Evolutionary conservation across 345 rosid genomes (phyloP), one percentile per base, ranked within the genome.

Genomic region (Turritis glabra): DNA sequence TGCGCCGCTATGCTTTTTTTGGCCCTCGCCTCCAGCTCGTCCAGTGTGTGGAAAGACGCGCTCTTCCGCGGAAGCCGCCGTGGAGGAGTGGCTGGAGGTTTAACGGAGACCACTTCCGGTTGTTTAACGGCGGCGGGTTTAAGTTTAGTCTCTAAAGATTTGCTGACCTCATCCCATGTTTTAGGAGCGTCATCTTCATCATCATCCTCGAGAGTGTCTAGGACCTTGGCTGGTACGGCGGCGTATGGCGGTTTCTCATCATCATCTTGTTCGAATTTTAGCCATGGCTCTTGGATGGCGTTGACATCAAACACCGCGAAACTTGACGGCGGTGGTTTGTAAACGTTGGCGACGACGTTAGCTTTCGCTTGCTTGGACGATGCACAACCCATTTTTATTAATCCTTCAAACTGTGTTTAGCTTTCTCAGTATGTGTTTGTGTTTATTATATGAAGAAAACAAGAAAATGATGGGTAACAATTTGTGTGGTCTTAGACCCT

Each of bases 101-200:
- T 50, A 30, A 71, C 72, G 43, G 76, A 46, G 54, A 8, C 69
- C 13, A 18, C 52, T 10, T 76, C 72, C 11, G 58, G 17, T 1
- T 22, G 64, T 46, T 60, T 50, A 70, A 6, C 30, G 19, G 71
- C 62, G 56, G 71, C 25, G 4, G 92, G 87, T 69, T 90, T 87
- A 52, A 90, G 88, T 72, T 86, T 62, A 2, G 70, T 84, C 69
- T 88, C 87, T 0, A 96, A 77, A 18, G 93, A 88, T 67, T 90
- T 92, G 62, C 96, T 92, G 48, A 96, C 96, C 37, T 96, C 99
- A 13, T 85, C 93, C 98, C 99, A 92, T 5, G 99, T 83, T 48
- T 82, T 88, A 72, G 98, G 96, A 67, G 88, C 76, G 10, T 82
- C 13, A 2, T 85, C 84, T 33, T 75, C 76, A 70, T 86, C 87